These are phyloP conservation scores for Flueggea neowawraea DNA, from an alignment of 441 rosid species.

Conservation along the genomic window DNA sequence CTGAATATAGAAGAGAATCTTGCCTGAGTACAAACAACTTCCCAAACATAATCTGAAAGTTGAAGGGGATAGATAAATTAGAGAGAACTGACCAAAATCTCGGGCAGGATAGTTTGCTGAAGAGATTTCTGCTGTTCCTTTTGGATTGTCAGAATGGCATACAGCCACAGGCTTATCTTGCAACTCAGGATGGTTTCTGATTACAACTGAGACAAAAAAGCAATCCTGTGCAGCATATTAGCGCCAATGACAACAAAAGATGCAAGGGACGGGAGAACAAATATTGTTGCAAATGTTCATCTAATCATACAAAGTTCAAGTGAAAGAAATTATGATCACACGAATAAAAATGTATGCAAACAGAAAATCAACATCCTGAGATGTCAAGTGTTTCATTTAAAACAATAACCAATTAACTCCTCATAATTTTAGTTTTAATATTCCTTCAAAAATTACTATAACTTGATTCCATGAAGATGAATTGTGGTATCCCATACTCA, in stretches of 20 bases:
- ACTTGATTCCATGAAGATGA: too few relatives aligned
- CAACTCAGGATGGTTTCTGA: conserved; percentile 64
- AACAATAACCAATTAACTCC: too few relatives aligned
- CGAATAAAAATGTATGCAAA: too few relatives aligned
- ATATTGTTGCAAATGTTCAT: neutral
- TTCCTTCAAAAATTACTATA: too few relatives aligned
- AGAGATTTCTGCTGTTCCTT: conserved; percentile 98
- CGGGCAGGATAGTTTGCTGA: conserved; percentile 97
- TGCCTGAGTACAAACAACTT: conserved; percentile 10
- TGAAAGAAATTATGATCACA: too few relatives aligned
- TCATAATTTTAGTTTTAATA: too few relatives aligned
- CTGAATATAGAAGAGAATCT: conserved; percentile 26
- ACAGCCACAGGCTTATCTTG: conserved; percentile 86
- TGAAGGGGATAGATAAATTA: conserved; percentile 16
- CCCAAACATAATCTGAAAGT: conserved; percentile 6
- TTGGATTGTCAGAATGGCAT: conserved; percentile 88
- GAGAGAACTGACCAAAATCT: conserved; percentile 62
- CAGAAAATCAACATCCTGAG: too few relatives aligned
- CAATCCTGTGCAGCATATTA: conserved; percentile 69
- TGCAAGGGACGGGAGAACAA: neutral
- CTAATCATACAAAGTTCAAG: too few relatives aligned
- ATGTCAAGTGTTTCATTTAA: too few relatives aligned
- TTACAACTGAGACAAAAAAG: conserved; percentile 91
- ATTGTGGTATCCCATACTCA: too few relatives aligned
- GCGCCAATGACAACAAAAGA: conserved; percentile 9